Evolutionary conservation across 257 asterid genomes (phyloP).

Genomic region (Forsythia viridissima): DNA sequence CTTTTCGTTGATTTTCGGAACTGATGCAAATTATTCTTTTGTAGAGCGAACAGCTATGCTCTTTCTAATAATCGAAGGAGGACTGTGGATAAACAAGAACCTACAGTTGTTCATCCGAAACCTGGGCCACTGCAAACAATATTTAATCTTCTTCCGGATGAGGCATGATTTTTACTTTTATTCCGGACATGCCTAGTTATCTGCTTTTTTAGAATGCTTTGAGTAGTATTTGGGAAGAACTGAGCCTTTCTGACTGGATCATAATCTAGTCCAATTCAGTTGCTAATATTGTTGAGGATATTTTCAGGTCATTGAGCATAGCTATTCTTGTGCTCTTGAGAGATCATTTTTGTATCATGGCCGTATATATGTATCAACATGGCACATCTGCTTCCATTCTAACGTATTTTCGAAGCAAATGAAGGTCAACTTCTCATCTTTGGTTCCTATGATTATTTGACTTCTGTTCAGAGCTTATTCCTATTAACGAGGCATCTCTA

Average conservation of each 20-base stretch:
- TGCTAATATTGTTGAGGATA: conserved; percentile 21
- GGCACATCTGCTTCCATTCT: conserved; percentile 94
- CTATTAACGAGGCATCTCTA: conserved; percentile 12
- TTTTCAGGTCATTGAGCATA: conserved; percentile 82
- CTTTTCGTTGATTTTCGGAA: conserved; percentile 10
- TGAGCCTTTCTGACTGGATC: background rate
- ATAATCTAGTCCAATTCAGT: conserved; percentile 5
- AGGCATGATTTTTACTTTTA: conserved; percentile 47
- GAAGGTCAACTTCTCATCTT: conserved; percentile 54
- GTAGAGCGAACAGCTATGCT: conserved; percentile 60
- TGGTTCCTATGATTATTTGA: conserved; percentile 13
- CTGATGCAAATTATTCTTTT: conserved; percentile 18
- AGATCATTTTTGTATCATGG: conserved; percentile 94
- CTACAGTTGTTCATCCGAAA: conserved; percentile 65
- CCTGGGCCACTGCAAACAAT: conserved; percentile 86
- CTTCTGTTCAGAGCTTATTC: conserved; percentile 6
- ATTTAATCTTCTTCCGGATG: conserved; percentile 80
- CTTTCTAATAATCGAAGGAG: conserved; percentile 50
- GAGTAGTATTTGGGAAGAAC: conserved; percentile 5
- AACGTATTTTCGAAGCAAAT: conserved; percentile 90
- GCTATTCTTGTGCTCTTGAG: conserved; percentile 96
- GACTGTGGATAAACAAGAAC: conserved; percentile 55
- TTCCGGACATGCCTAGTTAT: conserved; percentile 15
- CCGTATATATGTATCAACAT: conserved; percentile 79
- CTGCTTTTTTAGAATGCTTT: conserved; percentile 13